A percentile compares a stretch with the other conserved stretches of the same genome.
Conservation (phyloP, 2,329 filamentous ascomycete genomes). For the Penicillium rolfsii region DNA sequence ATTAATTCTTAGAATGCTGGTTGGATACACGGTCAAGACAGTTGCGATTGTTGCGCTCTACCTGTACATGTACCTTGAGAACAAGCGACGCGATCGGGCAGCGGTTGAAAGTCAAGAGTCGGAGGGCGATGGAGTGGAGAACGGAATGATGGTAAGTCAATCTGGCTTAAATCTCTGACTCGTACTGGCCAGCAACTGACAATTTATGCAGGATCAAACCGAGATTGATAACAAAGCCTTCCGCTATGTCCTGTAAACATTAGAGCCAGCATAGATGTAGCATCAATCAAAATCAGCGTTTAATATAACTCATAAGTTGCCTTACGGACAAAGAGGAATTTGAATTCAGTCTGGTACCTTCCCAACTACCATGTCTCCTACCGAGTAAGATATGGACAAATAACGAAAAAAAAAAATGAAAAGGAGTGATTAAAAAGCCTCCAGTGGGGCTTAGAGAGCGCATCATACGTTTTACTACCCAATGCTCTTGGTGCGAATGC, state of each 20-base stretch:
- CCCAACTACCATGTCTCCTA: no score
- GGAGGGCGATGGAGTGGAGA: conserved; percentile 57
- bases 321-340: no score
- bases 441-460: no score
- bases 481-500: no score
- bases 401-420: no score
- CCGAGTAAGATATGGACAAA: no score
- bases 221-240: conserved; percentile 61
- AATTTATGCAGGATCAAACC: conserved; percentile 49
- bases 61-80: conserved; percentile 59
- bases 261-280: background rate
- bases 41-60: conserved; percentile 56
- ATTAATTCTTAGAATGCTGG: conserved; percentile 52
- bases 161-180: background rate
- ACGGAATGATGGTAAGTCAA: conserved; percentile 53
- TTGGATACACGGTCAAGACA: conserved; percentile 60
- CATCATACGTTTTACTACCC: no score
- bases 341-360: no score
- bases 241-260: conserved; percentile 52
- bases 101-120: conserved; percentile 46
- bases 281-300: background rate
- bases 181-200: background rate
- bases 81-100: conserved; percentile 58
- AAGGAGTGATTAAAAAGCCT: no score
- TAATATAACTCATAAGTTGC: no score